Base-by-base conservation (phyloP, 2,329 filamentous ascomycete species). In the Trichoderma afroharzianum region DNA sequence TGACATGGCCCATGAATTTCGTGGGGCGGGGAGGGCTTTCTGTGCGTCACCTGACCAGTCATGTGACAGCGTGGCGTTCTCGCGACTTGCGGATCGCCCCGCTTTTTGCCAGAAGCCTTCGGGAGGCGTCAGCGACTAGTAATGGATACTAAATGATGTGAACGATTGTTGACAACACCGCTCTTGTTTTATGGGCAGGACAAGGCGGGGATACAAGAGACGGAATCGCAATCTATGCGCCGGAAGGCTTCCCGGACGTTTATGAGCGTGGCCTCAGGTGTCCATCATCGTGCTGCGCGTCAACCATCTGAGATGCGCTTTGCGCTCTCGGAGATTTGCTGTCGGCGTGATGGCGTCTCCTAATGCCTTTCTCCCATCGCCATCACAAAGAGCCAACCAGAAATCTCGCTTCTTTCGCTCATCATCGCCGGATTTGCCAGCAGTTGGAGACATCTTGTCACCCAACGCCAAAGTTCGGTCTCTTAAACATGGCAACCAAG, bases 361-460 rank as follows among this genome's bases (percentile, higher is more conserved):
- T 68, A 76, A 80, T 66, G 77, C 74, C 58, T 80, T 80, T 70
- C 72, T 75, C 30, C 78, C 82, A 70, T 77, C 78, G 68, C 74
- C 78, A 61, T 61, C 76, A 72, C 75, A 79, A 71, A 79, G 75
- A 63, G 73, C 80, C 77, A 81, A 74, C 75, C 80, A 70, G 73
- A 78, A 70, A 76, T 80, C 71, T 11, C 75, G 79, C 21, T 74
- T 79, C 33, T 73, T 72, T 15, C 58, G 76, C 9, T 87, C 87
- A 0, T 88, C 87, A 0, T 88, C 87, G 5, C 87, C 87, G n/a
- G 82, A 82, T n/a, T 78, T 90, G 0, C 88, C 88, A 3, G 83
- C 87, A 0, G 78, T 89, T 0, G 81, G 82, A 47, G 83, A 88
- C 3, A 77, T 90, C 11, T 74, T 86, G 1, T 79, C 81, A n/a